These are phyloP conservation scores for Trichosphaerium sp. DNA, from an alignment of 78 protist species.

Conservation along the genomic window DNA sequence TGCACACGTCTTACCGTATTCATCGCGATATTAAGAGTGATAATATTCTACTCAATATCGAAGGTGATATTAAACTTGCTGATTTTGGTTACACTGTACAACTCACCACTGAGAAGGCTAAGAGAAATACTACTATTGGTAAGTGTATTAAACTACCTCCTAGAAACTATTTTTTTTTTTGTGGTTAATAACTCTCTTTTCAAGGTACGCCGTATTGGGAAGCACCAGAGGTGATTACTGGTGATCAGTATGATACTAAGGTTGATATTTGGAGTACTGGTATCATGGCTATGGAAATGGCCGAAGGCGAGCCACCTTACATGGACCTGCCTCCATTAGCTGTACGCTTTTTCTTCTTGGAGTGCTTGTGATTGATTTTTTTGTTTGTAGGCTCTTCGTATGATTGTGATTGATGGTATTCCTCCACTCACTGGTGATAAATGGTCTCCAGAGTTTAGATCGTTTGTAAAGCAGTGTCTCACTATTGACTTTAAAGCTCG, in stretches of 20 bases:
- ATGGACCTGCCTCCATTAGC: conserved; percentile 71
- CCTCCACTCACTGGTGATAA: conserved; percentile 52
- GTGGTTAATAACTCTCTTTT: no score
- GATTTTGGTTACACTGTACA: no score
- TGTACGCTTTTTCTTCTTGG: background rate
- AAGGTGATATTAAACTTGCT: no score
- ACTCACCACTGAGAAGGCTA: no score
- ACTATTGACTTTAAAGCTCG: conserved; percentile 61
- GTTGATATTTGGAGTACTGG: conserved; percentile 83
- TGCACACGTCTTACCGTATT: no score
- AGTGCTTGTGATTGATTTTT: background rate
- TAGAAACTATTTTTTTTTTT: no score
- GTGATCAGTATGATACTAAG: conserved; percentile 68
- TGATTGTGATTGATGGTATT: conserved; percentile 78
- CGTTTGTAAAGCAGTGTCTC: conserved; percentile 60
- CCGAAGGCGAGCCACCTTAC: conserved; percentile 88
- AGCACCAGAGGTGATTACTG: conserved; percentile 73
- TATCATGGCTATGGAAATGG: conserved; percentile 77
- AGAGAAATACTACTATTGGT: no score
- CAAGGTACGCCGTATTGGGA: conserved; percentile 60
- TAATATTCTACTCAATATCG: no score
- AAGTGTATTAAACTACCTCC: no score
- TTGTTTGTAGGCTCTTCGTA: conserved; percentile 49
- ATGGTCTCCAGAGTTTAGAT: conserved; percentile 54
- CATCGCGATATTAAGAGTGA: no score